Percentiles rank a stretch among this genome's conserved stretches.
Conservation (phyloP, 176 grass and related monocot species). For the Guadua angustifolia region DNA sequence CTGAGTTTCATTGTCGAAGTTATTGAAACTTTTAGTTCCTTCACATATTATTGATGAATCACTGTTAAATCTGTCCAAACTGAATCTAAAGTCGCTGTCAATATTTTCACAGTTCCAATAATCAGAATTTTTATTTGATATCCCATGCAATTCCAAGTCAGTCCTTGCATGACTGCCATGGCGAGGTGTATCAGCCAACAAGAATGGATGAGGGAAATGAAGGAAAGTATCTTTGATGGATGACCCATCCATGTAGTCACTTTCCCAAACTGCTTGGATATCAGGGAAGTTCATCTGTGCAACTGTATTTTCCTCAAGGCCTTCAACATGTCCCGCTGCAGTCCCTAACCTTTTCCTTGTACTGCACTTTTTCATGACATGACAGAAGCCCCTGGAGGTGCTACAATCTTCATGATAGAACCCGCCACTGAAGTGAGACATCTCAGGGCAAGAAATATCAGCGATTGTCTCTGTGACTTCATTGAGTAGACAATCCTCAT, state of each 20-base stretch:
- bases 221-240: constrained; percentile 36
- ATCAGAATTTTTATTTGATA: constrained; percentile 40
- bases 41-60: constrained; percentile 50
- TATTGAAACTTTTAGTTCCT: constrained; percentile 42
- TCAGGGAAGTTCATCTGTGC: constrained; percentile 44
- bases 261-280: constrained; percentile 35
- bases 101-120: constrained; percentile 42
- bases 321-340: constrained; percentile 40
- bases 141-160: constrained; percentile 19
- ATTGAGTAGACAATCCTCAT: constrained; percentile 45
- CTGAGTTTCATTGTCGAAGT: constrained; percentile 30
- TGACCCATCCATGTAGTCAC: constrained; percentile 43
- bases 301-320: constrained; percentile 34
- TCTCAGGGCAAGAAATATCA: constrained; percentile 49
- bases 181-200: constrained; percentile 41
- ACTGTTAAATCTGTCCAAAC: constrained; percentile 42
- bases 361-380: constrained; percentile 50
- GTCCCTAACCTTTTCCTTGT: constrained; percentile 34
- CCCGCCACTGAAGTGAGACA: constrained; percentile 42
- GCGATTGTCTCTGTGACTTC: constrained; percentile 27
- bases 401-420: constrained; percentile 50
- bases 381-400: constrained; percentile 33
- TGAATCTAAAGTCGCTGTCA: constrained; percentile 30
- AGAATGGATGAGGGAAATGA: constrained; percentile 47
- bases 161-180: constrained; percentile 39